Evolutionary conservation across 805 yeast genomes (phyloP), one percentile per base, ranked within the genome.

Genomic region (Lipomyces lipofer): DNA sequence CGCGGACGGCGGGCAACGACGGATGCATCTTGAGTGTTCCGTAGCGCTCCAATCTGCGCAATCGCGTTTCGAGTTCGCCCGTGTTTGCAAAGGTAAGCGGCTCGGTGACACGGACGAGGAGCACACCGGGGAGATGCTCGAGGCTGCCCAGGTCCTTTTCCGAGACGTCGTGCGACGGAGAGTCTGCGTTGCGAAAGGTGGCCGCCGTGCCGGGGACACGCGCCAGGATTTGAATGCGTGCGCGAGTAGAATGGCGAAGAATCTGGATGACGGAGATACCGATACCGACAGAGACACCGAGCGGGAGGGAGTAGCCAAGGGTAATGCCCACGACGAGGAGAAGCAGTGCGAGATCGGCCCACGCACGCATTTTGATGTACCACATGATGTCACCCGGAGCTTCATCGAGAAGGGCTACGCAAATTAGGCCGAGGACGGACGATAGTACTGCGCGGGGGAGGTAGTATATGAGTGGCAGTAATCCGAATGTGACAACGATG

Each of bases 1-100:
- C 67, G n/a, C 80, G 68, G n/a, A 65, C 62, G 25, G 76, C 70
- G 35, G 86, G 86, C 22, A 79, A 79, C 1, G 89, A 87, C 0
- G 96, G 96, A 65, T 90, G 96, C 13, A 79, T 79, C 46, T 75
- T 77, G 22, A 83, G 75, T 0, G 95, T 82, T 0, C 96, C 95
- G 64, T 86, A 88, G 50, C 79, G 71, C 66, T 90, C 96, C 27
- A 90, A 72, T 42, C 96, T 74, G 40, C 77, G 73, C 54, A 90
- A 72, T 33, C 92, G 74, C 52, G 79, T 75, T 57, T 85, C 82
- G 57, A 90, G 73, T 63, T 88, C 95, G 25, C 85, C 85, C 6
- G 91, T 78, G 68, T 91, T 90, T 36, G 95, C 88, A 69, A 90
- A 90, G 4, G 91, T 88, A 56, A 90, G 73, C 1, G 97, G 96